Conservation (phyloP, 805 yeast species). For the Metschnikowia aberdeeniae region DNA sequence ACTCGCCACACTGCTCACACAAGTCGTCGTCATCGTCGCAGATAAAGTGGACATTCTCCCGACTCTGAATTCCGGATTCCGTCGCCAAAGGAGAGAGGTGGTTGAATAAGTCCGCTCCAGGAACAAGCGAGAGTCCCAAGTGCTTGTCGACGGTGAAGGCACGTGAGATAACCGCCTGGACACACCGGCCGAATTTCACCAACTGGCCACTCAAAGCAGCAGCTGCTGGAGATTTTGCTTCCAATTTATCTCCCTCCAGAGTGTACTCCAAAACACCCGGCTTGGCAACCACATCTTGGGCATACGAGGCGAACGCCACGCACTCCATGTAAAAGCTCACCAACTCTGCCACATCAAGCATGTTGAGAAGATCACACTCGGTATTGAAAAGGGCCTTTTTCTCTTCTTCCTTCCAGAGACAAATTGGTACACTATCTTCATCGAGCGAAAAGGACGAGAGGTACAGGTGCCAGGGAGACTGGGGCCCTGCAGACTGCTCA, state of each 20-base stretch:
- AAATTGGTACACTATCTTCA: constrained; percentile 48
- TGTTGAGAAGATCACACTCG: constrained; percentile 57
- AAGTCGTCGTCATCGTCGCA: constrained; percentile 21
- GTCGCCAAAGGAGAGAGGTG: constrained; percentile 45
- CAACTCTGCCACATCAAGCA: constrained; percentile 47
- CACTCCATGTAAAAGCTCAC: constrained; percentile 37
- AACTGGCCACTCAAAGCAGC: constrained; percentile 23
- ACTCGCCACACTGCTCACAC: constrained; percentile 18
- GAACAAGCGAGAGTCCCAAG: constrained; percentile 75
- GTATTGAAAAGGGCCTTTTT: constrained; percentile 52
- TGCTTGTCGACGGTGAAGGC: constrained; percentile 77
- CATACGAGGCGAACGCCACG: constrained; percentile 37
- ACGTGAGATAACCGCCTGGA: constrained; percentile 65
- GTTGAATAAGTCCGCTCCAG: constrained; percentile 88
- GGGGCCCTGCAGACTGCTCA: constrained; percentile 54
- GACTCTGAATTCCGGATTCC: constrained; percentile 12
- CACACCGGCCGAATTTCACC: constrained; percentile 50
- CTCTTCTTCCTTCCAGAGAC: constrained; percentile 57
- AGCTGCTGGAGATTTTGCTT: neutral
- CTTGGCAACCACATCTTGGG: constrained; percentile 23
- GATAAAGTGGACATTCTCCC: constrained; percentile 48
- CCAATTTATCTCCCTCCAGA: neutral
- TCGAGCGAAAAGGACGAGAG: constrained; percentile 48
- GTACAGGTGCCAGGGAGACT: constrained; percentile 80
- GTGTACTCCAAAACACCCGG: constrained; percentile 34